phyloP scores from a whole-genome alignment of 1,139 yeast genomes.

The Meyerozyma elateridarum region DNA sequence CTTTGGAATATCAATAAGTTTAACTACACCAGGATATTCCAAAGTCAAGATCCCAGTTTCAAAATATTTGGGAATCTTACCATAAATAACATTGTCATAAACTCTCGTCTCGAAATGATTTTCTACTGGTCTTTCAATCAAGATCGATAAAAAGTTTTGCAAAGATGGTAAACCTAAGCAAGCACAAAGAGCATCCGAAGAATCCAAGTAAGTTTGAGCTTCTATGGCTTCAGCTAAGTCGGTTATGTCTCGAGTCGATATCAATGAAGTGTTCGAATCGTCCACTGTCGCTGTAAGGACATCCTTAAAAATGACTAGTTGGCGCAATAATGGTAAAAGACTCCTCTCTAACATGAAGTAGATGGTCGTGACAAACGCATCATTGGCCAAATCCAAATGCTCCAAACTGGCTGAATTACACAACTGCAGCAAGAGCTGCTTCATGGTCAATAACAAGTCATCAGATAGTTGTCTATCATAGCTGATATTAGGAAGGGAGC shows the following conservation, averaged over 20 bases:
- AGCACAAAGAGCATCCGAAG: conserved; percentile 1
- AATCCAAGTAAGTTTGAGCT: background rate
- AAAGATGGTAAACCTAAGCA: background rate
- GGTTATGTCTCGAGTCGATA: background rate
- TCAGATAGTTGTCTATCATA: background rate
- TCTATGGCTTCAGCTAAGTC: background rate
- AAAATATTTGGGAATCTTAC: conserved; percentile 23
- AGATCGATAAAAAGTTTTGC: conserved; percentile 5
- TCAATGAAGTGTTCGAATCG: background rate
- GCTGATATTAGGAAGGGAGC: background rate
- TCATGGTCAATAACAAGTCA: background rate
- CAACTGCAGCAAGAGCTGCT: background rate
- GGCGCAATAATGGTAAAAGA: conserved; percentile 33
- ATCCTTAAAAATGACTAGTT: conserved; percentile 31
- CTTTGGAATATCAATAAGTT: conserved; percentile 35
- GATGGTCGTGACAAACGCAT: conserved; percentile 11
- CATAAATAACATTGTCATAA: conserved; percentile 18
- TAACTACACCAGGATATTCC: conserved; percentile 36
- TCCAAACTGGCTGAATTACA: background rate
- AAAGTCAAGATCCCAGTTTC: conserved; percentile 23
- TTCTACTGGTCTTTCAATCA: conserved; percentile 20
- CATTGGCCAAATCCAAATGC: conserved; percentile 7
- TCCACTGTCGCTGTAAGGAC: conserved; percentile 22
- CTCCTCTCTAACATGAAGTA: conserved; percentile 28
- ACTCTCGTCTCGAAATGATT: conserved; percentile 8